These are phyloP conservation scores for Fusarium redolens DNA, from an alignment of 2,329 filamentous ascomycete species.

Conservation along the genomic window DNA sequence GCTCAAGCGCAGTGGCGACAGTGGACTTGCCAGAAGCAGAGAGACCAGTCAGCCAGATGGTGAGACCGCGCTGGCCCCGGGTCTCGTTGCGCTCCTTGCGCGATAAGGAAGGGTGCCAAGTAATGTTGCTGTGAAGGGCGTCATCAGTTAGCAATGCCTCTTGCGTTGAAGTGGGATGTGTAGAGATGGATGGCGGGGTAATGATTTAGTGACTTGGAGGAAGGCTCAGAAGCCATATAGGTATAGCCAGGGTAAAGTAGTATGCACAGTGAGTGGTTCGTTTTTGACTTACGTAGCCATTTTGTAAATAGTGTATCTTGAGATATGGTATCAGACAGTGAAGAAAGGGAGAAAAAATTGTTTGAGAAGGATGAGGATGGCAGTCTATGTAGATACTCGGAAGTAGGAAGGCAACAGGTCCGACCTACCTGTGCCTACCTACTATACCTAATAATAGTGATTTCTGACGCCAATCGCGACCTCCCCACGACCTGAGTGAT, in stretches of 20 bases:
- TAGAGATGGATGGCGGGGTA: constrained; percentile 26
- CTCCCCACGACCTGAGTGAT: constrained; percentile 8
- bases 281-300: constrained; percentile 51
- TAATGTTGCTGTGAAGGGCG: constrained; percentile 76
- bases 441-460: constrained; percentile 7
- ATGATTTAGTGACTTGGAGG: constrained; percentile 13
- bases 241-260: neutral
- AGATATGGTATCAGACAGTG: neutral
- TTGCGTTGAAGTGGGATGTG: constrained; percentile 20
- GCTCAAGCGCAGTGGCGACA: constrained; percentile 94
- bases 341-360: neutral
- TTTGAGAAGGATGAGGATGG: neutral
- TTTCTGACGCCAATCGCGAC: constrained; percentile 7
- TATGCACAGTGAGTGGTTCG: neutral
- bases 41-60: constrained; percentile 97
- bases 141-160: constrained; percentile 18
- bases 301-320: constrained; percentile 26
- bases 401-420: neutral
- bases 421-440: neutral
- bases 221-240: neutral
- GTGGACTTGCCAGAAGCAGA: constrained; percentile 98
- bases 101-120: constrained; percentile 86
- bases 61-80: constrained; percentile 89
- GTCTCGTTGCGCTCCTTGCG: constrained; percentile 78
- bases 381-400: neutral